Conservation (phyloP, 306 rosid genomes). For the Dalbergia cochinchinensis region DNA sequence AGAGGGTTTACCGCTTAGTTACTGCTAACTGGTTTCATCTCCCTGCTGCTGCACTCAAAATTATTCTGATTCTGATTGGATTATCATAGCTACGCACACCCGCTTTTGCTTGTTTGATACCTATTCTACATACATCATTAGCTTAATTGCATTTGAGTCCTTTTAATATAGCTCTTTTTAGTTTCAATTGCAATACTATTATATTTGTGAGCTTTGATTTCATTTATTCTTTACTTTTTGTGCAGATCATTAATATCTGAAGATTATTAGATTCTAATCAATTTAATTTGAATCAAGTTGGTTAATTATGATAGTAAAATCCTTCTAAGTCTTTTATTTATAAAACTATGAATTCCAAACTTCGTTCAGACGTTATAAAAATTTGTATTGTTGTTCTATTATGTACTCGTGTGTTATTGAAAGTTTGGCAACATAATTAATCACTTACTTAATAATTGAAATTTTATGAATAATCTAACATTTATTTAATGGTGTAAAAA, state of each 20-base stretch:
- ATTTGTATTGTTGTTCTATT: too few species aligned
- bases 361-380: too few species aligned
- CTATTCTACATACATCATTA: not conserved
- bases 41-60: slow-evolving; percentile 1
- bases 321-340: too few species aligned
- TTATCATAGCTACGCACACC: slow-evolving; percentile 44
- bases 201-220: not conserved
- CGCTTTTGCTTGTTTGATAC: not conserved
- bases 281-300: too few species aligned
- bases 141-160: not conserved
- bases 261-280: too few species aligned
- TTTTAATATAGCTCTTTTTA: not conserved
- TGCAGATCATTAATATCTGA: too few species aligned
- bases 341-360: too few species aligned
- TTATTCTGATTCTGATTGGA: slow-evolving; percentile 49
- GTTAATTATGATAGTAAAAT: too few species aligned
- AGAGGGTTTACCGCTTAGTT: slow-evolving; percentile 19
- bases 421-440: too few species aligned
- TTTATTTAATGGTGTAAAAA: not conserved
- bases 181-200: slow-evolving; percentile 12
- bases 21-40: slow-evolving; percentile 8
- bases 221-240: not conserved
- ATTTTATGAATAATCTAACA: too few species aligned
- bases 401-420: too few species aligned
- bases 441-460: not conserved